phyloP scores from a whole-genome alignment of 177 flowering plant genomes.

The Vitis hybrid region DNA sequence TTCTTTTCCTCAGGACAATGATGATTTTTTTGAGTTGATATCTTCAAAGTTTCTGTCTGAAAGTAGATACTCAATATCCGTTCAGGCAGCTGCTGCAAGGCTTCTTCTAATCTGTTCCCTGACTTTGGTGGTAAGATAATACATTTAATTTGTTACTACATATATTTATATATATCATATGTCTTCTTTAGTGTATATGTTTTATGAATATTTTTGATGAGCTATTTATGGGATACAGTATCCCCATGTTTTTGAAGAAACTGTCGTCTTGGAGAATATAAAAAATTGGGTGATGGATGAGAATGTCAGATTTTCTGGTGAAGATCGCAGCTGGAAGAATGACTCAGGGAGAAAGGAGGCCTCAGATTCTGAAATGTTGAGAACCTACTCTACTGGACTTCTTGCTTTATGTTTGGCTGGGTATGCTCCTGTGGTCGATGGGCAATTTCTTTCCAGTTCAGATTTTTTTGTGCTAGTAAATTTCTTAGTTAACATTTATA shows the following conservation, averaged over 20 bases:
- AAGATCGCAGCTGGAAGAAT: constrained; percentile 40
- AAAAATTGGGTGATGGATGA: constrained; percentile 89
- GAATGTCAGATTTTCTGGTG: constrained; percentile 36
- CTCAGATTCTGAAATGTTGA: constrained; percentile 82
- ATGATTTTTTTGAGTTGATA: constrained; percentile 88
- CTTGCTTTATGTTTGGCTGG: constrained; percentile 74
- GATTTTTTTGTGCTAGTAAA: not conserved
- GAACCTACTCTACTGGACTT: constrained; percentile 89
- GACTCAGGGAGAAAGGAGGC: constrained; percentile 38
- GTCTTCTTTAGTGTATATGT: not conserved
- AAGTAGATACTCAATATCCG: constrained; percentile 51
- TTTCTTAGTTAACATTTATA: not conserved
- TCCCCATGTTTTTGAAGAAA: constrained; percentile 88
- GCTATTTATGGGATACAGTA: constrained; percentile 45
- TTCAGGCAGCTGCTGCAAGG: constrained; percentile 83
- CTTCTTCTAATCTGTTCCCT: constrained; percentile 72
- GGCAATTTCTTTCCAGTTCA: not conserved
- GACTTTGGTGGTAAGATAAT: constrained; percentile 69
- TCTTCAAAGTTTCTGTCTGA: constrained; percentile 73
- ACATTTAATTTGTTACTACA: not conserved
- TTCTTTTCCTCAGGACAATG: constrained; percentile 69
- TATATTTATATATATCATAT: not conserved
- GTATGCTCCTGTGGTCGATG: constrained; percentile 32
- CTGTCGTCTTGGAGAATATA: constrained; percentile 71
- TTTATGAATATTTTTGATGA: constrained; percentile 8